Base-by-base conservation (phyloP, 2,329 filamentous ascomycete species). In the Fusarium compactum region DNA sequence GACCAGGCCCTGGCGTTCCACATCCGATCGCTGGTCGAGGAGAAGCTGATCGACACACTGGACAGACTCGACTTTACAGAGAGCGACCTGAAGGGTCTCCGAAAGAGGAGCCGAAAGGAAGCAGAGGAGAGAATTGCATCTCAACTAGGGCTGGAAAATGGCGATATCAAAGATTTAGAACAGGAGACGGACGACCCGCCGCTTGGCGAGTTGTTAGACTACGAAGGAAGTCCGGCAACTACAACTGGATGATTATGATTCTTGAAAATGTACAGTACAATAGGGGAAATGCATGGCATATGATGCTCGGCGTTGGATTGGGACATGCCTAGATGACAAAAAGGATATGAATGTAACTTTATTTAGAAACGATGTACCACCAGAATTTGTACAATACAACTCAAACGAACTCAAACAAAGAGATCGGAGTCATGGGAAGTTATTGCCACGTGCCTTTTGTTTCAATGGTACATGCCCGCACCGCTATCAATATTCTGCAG, bases 1-100 rank as follows among this genome's bases (percentile, higher is more conserved):
- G 92, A 91, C 69, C 89, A 95, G 73, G 84, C 84, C 1, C 84
- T 97, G 45, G 94, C 93, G 1, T 91, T 92, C 69, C 90, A 97
- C 77, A 89, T 93, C 51, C 97, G 97, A 77, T 80, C 82, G 9
- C 78, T 97, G 52, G 90, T 95, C 3, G 95, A 98, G 81, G 85
- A 89, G 54, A 90, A 88, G 77, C 95, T 98, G 76, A 79, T 82
- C 30, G 60, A 78, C 11, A 75, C 78, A 5, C 75, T 83, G 27
- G 78, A 81, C 30, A 83, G 87, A 29, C 86, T 94, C 70, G 87
- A 80, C 55, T 83, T 82, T 65, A 80, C 81, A 8, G 77, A 82
- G 3, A 74, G 79, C n/a, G 69, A 76, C 32, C 77, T 80, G 18
- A 66, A 78, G 44, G 61, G 11, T 8, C 67, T 69, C 56, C 75